Base-by-base conservation (phyloP, 805 yeast species). In the Saccharomycopsis malanga region DNA sequence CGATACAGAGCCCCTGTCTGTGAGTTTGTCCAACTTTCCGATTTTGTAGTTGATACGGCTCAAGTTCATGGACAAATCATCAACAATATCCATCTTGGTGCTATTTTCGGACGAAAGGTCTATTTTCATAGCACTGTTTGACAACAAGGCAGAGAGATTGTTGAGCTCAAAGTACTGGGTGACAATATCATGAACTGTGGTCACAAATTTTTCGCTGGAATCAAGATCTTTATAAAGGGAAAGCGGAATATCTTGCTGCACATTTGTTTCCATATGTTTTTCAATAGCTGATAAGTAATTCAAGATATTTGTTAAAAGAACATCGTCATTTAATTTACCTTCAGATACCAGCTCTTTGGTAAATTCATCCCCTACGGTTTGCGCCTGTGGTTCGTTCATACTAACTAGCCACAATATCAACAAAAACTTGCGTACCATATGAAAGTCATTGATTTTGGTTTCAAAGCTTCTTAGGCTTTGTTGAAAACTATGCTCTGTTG, bases 351-450 rank as follows among this genome's bases (percentile, higher is more conserved):
- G n/a, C n/a, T n/a, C n/a, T n/a, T n/a, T n/a, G n/a, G n/a, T n/a
- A n/a, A n/a, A n/a, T n/a, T n/a, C n/a, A n/a, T n/a, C n/a, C n/a
- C n/a, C n/a, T n/a, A n/a, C n/a, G n/a, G n/a, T n/a, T n/a, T n/a
- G n/a, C n/a, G n/a, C n/a, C 5, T 7, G 22, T 27, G 45, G 10
- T 9, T 42, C 34, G 17, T 45, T 47, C 9, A 44, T 25, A 12
- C 25, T 34, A 7, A 39, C 21, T 21, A 47, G n/a, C 39, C 32
- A 24, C 6, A 44, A 17, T 2, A 44, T 17, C 6, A 47, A 27
- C 25, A 27, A 43, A 27, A 47, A 39, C 20, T 47, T 47, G 24
- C 51, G 29, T n/a, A 44, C 17, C 18, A 36, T 9, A 24, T 46
- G 46, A 34, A 46, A 42, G n/a, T 42, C 42, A 35, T 38, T 12